Conservation (phyloP, 768 basidiomycete species). For the Terana coerulea region DNA sequence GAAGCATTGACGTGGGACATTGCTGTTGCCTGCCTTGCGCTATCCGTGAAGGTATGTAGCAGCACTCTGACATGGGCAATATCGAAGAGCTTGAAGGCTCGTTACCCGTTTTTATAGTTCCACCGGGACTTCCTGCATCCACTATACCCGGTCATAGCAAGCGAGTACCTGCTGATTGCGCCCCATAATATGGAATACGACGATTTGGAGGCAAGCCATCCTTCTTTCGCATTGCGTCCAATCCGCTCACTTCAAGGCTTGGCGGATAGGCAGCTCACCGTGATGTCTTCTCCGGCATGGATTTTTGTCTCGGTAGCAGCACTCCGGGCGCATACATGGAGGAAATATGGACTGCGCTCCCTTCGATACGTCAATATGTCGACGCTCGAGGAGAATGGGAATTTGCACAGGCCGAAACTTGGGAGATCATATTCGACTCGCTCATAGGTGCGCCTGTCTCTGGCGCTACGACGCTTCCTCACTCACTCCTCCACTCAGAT, state of each 20-base stretch:
- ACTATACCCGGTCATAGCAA: slow-evolving; percentile 46
- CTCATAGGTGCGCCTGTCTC: slow-evolving; percentile 34
- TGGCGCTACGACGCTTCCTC: not conserved
- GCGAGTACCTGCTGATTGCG: slow-evolving; percentile 48
- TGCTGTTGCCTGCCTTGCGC: slow-evolving; percentile 53
- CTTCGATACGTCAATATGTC: slow-evolving; percentile 44
- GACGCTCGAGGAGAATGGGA: slow-evolving; percentile 41
- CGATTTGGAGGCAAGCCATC: slow-evolving; percentile 48
- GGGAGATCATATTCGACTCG: slow-evolving; percentile 45
- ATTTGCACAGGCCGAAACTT: slow-evolving; percentile 40
- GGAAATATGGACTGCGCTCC: slow-evolving; percentile 55
- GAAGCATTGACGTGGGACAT: slow-evolving; percentile 51
- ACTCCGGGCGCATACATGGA: slow-evolving; percentile 48
- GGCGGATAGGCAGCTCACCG: slow-evolving; percentile 48
- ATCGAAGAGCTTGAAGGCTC: no score
- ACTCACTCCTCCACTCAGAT: no score
- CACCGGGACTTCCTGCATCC: slow-evolving; percentile 63
- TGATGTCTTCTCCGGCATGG: slow-evolving; percentile 46
- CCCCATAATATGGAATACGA: slow-evolving; percentile 42
- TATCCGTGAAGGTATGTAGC: slow-evolving; percentile 54
- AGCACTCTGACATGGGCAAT: not conserved
- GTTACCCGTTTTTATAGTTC: slow-evolving; percentile 34
- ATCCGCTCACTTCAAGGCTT: not conserved
- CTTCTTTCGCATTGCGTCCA: not conserved
- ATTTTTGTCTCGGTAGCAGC: slow-evolving; percentile 46